Conservation (phyloP, 1,284 basidiomycete species). For the Austroboletus olivaceoglutinosus region DNA sequence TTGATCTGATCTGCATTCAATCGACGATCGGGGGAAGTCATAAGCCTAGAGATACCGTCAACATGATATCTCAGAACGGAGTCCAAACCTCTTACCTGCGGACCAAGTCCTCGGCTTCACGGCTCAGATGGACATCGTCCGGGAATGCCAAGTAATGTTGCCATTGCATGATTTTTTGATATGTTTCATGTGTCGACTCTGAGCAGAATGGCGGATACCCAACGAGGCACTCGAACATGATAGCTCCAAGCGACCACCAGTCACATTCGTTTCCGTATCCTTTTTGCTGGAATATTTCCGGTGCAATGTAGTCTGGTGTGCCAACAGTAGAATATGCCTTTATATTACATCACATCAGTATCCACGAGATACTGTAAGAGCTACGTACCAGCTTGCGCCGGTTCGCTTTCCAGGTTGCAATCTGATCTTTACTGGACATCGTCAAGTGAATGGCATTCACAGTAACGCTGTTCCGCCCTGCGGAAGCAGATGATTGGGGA, state of each 20-base stretch:
- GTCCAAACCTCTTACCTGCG: constrained; percentile 52
- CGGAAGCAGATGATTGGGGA: constrained; percentile 31
- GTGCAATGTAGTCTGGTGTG: constrained; percentile 98
- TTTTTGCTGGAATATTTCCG: constrained; percentile 96
- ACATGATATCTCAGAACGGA: not conserved
- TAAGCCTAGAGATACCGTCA: constrained; percentile 52
- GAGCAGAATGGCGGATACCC: constrained; percentile 98
- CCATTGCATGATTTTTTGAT: constrained; percentile 98
- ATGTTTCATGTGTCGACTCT: constrained; percentile 98
- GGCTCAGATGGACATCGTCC: constrained; percentile 92
- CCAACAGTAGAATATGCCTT: constrained; percentile 99
- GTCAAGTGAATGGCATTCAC: constrained; percentile 91
- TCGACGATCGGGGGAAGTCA: constrained; percentile 84
- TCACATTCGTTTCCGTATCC: constrained; percentile 98
- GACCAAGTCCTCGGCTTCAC: constrained; percentile 92
- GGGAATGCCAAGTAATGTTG: constrained; percentile 85
- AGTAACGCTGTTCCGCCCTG: constrained; percentile 77
- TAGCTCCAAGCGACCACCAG: constrained; percentile 97
- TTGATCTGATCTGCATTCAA: constrained; percentile 88
- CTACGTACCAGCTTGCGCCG: constrained; percentile 81
- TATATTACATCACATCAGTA: not conserved
- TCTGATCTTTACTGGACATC: constrained; percentile 86
- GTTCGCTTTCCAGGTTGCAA: constrained; percentile 99
- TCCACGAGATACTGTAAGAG: not conserved
- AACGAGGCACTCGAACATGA: constrained; percentile 98